A percentile compares a stretch with the other conserved stretches of the same genome.
These are phyloP conservation scores for Fraxinus anomala DNA, from an alignment of 257 asterid species.

Conservation along the genomic window DNA sequence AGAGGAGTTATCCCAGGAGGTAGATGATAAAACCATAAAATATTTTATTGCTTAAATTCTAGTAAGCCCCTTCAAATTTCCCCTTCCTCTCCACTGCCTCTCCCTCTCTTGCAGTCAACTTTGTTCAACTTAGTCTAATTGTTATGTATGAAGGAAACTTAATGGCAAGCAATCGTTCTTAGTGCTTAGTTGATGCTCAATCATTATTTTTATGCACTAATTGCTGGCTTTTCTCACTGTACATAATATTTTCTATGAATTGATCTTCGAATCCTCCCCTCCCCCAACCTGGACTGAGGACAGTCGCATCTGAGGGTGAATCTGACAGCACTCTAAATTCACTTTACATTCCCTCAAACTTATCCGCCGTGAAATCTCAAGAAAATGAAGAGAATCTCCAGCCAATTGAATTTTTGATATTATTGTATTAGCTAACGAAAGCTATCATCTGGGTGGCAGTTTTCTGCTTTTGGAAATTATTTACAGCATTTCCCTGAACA, in stretches of 20 bases:
- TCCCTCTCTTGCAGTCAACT: neutral
- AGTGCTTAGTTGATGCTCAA: neutral
- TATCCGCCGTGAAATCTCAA: neutral
- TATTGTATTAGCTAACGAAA: too few relatives aligned
- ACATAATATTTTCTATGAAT: neutral
- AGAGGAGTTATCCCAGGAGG: neutral
- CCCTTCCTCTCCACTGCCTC: neutral
- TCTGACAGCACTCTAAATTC: neutral
- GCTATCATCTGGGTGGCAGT: too few relatives aligned
- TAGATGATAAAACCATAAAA: neutral
- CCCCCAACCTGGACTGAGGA: neutral
- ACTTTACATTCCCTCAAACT: neutral
- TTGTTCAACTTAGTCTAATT: neutral
- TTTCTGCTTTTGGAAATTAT: neutral
- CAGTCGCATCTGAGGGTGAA: neutral
- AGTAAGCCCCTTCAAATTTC: too few relatives aligned
- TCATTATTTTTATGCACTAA: neutral
- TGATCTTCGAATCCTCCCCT: neutral
- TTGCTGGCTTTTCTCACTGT: neutral
- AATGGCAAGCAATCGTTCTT: neutral
- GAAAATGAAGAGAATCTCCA: neutral
- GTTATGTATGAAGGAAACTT: neutral
- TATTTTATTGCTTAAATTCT: too few relatives aligned
- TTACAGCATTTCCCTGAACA: neutral
- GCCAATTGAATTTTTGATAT: too few relatives aligned